Base-by-base conservation (phyloP, 495 filamentous ascomycete species). In the Penicillium coffeae region DNA sequence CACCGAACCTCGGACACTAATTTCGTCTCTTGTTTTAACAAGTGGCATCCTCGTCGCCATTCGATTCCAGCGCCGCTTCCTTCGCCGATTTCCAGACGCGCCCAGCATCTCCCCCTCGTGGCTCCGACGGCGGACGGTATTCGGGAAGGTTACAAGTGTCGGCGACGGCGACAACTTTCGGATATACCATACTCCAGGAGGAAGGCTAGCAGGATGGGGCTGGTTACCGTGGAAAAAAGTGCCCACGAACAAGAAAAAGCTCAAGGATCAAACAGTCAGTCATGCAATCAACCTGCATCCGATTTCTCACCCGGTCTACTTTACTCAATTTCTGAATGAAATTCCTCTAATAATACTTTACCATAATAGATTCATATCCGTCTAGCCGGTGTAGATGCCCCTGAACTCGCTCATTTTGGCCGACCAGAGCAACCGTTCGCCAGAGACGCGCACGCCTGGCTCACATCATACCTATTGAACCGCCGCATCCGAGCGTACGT, bases 151-250 rank as follows among this genome's bases (percentile, higher is more conserved):
- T 3, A 96, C 93, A 21, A 90, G 87, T 52, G 93, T 98, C 19
- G 94, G 94, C 40, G 93, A 98, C 73, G 94, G 89, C 0, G 93
- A 98, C 61, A 90, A 90, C 52, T 96, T 98, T 63, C 82, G 90
- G 42, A 64, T 98, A 8, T 98, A 86, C 63, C 93, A 98, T 66
- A 96, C 90, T 0, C 93, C 93, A 0, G 93, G 94, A 10, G 93
- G 93, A 10, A 73, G 88, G 39, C 59, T 92, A 15, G 75, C 84
- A 10, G 93, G 93, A 41, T 98, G 94, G 94, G 90, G 85, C 10
- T 96, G 89, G 90, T 59, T 94, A 44, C 83, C 81, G 0, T 78
- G 85, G 66, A 82, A 89, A 55, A 82, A 69, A 38, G 79, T 95
- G 2, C 89, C 90, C 2, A 78, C 53, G 8, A 79, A 72, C 40